These are phyloP conservation scores for Penicillium simplicissimum DNA, from an alignment of 495 filamentous ascomycete species.

Conservation along the genomic window DNA sequence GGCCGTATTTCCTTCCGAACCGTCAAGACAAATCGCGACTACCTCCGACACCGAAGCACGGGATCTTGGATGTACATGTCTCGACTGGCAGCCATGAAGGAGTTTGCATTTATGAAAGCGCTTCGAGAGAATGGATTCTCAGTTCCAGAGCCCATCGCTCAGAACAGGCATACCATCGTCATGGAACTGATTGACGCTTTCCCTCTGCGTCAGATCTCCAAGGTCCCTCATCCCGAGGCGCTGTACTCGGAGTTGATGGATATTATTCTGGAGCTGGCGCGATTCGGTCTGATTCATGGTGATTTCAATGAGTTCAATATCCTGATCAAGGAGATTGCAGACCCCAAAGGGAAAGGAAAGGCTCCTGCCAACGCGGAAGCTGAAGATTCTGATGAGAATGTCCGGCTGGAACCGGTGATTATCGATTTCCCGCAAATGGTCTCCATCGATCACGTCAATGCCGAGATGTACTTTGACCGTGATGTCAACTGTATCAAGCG, in stretches of 20 bases:
- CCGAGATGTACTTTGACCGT: conserved; percentile 92
- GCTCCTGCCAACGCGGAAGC: conserved; percentile 31
- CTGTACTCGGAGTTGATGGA: conserved; percentile 89
- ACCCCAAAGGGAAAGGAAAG: conserved; percentile 43
- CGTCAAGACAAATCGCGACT: conserved; percentile 94
- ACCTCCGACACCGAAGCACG: conserved; percentile 75
- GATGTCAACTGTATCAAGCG: conserved; percentile 93
- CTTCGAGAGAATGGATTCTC: conserved; percentile 80
- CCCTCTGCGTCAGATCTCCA: conserved; percentile 81
- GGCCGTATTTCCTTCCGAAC: conserved; percentile 96
- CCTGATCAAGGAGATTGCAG: conserved; percentile 72
- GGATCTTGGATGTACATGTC: conserved; percentile 98
- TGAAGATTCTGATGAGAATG: conserved; percentile 31
- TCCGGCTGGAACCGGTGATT: conserved; percentile 62
- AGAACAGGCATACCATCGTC: conserved; percentile 90
- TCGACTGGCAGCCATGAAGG: conserved; percentile 85
- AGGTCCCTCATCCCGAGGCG: conserved; percentile 71
- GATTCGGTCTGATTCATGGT: conserved; percentile 89
- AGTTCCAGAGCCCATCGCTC: conserved; percentile 82
- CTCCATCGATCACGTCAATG: conserved; percentile 90
- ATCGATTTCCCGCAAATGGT: conserved; percentile 99
- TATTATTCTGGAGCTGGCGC: conserved; percentile 81
- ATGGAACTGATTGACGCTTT: conserved; percentile 91
- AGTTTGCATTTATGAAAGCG: conserved; percentile 89
- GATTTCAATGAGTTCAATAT: conserved; percentile 99